Conservation (phyloP, 2,329 filamentous ascomycete genomes). For the Monosporascus ibericus region DNA sequence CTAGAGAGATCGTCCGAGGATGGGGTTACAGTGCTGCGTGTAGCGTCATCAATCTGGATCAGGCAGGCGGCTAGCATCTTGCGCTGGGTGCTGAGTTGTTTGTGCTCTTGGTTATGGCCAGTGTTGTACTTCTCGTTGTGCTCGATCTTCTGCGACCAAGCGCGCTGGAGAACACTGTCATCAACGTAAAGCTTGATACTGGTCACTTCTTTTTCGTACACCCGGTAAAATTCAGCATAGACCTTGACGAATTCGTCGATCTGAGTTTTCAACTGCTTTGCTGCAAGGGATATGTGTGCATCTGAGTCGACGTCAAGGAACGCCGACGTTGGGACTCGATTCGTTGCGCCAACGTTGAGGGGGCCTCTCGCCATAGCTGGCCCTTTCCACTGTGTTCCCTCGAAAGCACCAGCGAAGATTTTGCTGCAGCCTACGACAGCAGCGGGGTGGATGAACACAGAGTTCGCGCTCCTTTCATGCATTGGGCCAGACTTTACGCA, state of each 20-base stretch:
- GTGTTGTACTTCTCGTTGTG: conserved; percentile 9
- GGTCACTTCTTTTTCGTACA: conserved; percentile 18
- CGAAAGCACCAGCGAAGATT: not conserved
- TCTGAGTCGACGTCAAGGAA: conserved; percentile 4
- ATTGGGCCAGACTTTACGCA: not conserved
- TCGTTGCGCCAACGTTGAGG: not conserved
- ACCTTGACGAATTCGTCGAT: conserved; percentile 16
- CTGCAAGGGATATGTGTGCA: conserved; percentile 19
- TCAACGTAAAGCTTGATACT: conserved; percentile 17
- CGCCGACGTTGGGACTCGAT: not conserved
- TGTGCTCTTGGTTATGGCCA: conserved; percentile 8
- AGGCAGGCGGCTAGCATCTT: conserved; percentile 21
- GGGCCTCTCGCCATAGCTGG: not conserved
- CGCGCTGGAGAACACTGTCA: conserved; percentile 14
- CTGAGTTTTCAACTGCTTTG: conserved; percentile 18
- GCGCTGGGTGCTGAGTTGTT: conserved; percentile 16
- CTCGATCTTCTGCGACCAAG: conserved; percentile 22
- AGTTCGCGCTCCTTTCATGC: not conserved
- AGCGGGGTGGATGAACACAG: not conserved
- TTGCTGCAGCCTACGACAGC: not conserved
- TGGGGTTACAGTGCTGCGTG: conserved; percentile 5
- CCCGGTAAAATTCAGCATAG: conserved; percentile 15
- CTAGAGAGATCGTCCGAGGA: conserved; percentile 2
- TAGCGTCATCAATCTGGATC: conserved; percentile 15
- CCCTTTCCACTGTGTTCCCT: not conserved